Evolutionary conservation across 345 rosid species (phyloP), one percentile per base, ranked within the genome.

Genomic region (Pseudoturritis turrita): DNA sequence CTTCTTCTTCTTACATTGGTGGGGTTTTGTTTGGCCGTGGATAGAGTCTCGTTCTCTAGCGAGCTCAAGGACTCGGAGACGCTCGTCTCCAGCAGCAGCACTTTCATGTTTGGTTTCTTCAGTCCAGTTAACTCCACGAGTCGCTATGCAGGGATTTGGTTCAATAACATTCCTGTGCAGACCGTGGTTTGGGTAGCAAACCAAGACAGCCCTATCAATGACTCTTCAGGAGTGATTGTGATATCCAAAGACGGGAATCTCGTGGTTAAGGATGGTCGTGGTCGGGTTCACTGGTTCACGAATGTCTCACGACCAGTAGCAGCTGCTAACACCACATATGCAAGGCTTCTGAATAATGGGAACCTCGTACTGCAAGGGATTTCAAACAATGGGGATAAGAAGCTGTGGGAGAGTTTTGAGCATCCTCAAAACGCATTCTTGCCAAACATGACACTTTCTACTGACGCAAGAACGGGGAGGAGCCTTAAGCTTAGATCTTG

Each of bases 81-180:
- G 12, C 69, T 80, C 5, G 36, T 41, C 53, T 84, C 85, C 56
- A 76, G 28, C 25, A 10, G 10, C 19, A 49, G 67, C 5, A 11
- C 66, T 26, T 84, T 80, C 80, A 65, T 49, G 47, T 43, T 86
- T 58, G 90, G 90, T 28, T 84, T 86, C 83, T 86, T 86, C 64
- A 81, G 77, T 60, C 88, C 79, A 18, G 49, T 40, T 26, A 73
- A 62, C 73, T 80, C 85, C 14, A 72, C 58, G 2, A 15, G 69
- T 63, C 80, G 81, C 15, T 87, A 81, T 10, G 84, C 77, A 0
- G 91, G 88, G 22, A 75, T 85, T 23, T 87, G 87, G 89, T 81
- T 72, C 50, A 69, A 70, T 10, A 57, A 63, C 5, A 10, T 36
- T 21, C 59, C 80, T 33, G 50, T 3, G 31, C 45, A 44, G 19